Evolutionary conservation across 1,284 basidiomycete species (phyloP).

Genomic region (Leccinum laetum): DNA sequence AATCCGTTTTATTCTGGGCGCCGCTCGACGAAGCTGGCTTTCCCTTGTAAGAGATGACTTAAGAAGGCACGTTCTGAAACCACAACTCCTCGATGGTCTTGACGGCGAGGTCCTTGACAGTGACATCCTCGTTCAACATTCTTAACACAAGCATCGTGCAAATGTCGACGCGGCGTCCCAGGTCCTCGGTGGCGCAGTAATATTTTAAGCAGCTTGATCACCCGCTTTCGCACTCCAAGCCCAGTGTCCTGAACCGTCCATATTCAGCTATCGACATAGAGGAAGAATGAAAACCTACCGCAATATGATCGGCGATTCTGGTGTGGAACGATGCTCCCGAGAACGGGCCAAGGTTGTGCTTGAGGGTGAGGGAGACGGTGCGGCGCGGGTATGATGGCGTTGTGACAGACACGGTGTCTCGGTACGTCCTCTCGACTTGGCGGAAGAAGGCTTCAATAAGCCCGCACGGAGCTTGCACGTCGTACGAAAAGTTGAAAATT

Average conservation of each 20-base stretch:
- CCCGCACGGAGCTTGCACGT: too few relatives aligned
- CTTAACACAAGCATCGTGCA: slow-evolving; percentile 82
- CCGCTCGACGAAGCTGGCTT: slow-evolving; percentile 31
- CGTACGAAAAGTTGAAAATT: too few relatives aligned
- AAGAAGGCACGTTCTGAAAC: slow-evolving; percentile 53
- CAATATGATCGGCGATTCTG: slow-evolving; percentile 85
- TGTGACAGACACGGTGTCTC: too few relatives aligned
- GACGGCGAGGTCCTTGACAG: slow-evolving; percentile 84
- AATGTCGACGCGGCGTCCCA: slow-evolving; percentile 73
- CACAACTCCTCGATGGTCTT: slow-evolving; percentile 90
- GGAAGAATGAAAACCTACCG: slow-evolving; percentile 48
- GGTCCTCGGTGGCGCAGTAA: slow-evolving; percentile 65
- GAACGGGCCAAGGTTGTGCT: too few relatives aligned
- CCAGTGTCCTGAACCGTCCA: slow-evolving; percentile 75
- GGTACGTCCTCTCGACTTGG: too few relatives aligned
- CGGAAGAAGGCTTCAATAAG: too few relatives aligned
- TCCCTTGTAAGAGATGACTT: slow-evolving; percentile 37
- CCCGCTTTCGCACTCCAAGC: slow-evolving; percentile 89
- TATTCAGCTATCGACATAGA: background rate
- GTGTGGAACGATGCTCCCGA: slow-evolving; percentile 25
- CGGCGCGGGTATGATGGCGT: too few relatives aligned
- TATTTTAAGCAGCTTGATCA: slow-evolving; percentile 91
- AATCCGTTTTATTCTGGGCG: slow-evolving; percentile 51
- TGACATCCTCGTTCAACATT: slow-evolving; percentile 42
- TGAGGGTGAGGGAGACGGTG: too few relatives aligned